phyloP scores from a whole-genome alignment of 75 land plant genomes.

The Isoetes taiwanensis region DNA sequence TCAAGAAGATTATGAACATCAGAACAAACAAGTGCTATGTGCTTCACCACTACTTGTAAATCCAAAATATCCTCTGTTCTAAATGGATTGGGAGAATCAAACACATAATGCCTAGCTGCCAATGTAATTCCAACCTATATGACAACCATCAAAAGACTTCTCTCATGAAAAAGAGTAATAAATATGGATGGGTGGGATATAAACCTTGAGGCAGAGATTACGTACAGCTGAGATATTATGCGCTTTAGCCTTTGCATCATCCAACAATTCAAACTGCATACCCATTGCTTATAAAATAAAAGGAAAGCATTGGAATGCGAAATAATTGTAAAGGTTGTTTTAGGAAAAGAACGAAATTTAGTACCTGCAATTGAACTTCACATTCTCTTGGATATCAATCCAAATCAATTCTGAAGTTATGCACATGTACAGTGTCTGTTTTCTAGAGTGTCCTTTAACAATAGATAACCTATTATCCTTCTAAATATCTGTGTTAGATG shows the following conservation, averaged over 20 bases:
- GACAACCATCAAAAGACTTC: not conserved
- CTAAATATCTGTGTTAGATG: too few relatives aligned
- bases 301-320: too few relatives aligned
- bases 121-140: slow-evolving; percentile 60
- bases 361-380: not conserved
- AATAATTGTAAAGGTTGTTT: not conserved
- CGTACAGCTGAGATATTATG: not conserved
- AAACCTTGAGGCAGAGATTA: slow-evolving; percentile 4
- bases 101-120: slow-evolving; percentile 69
- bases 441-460: not conserved
- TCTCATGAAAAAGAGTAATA: not conserved
- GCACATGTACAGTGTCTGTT: not conserved
- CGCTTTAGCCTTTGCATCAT: not conserved
- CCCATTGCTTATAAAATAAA: too few relatives aligned
- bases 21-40: slow-evolving; percentile 75
- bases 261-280: not conserved
- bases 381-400: not conserved
- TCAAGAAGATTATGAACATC: slow-evolving; percentile 85
- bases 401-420: not conserved
- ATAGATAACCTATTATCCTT: too few relatives aligned
- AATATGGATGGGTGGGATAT: not conserved
- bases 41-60: slow-evolving; percentile 87
- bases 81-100: slow-evolving; percentile 54
- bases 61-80: slow-evolving; percentile 58
- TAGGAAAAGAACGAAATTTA: not conserved